Percentiles rank a stretch among this genome's conserved stretches.
Evolutionary conservation across 1,284 basidiomycete genomes (phyloP).

Genomic region (Fomes fomentarius): DNA sequence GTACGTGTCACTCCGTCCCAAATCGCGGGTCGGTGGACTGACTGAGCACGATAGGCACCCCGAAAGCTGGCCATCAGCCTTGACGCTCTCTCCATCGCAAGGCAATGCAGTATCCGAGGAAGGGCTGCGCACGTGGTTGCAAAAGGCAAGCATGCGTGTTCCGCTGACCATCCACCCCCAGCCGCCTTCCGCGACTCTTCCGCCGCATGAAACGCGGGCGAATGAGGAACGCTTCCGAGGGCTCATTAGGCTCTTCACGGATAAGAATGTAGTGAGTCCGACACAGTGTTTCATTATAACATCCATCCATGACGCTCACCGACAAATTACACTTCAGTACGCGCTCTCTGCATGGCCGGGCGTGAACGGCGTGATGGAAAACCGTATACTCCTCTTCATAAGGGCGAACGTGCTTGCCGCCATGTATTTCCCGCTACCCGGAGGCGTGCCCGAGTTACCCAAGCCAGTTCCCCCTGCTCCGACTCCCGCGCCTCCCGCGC

Average conservation of each 20-base stretch:
- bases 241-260: constrained; percentile 44
- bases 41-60: constrained; percentile 41
- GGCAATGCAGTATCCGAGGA: constrained; percentile 42
- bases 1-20: constrained; percentile 21
- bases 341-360: constrained; percentile 57
- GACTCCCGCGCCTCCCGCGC: neutral
- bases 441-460: constrained; percentile 61
- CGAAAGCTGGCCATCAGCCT: constrained; percentile 55
- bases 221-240: constrained; percentile 46
- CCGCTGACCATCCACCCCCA: constrained; percentile 23
- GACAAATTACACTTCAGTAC: constrained; percentile 50
- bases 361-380: constrained; percentile 44
- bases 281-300: neutral
- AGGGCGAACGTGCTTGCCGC: constrained; percentile 42
- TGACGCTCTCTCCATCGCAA: constrained; percentile 48
- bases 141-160: constrained; percentile 33
- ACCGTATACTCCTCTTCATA: constrained; percentile 58
- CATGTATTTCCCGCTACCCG: constrained; percentile 56
- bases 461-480: constrained; percentile 25
- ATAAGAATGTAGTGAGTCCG: constrained; percentile 46
- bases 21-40: neutral
- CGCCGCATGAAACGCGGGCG: constrained; percentile 15
- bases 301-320: neutral
- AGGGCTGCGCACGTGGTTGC: constrained; percentile 56
- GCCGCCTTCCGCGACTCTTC: constrained; percentile 10